Conservation (phyloP, 2,329 filamentous ascomycete species). For the Xylaria sp. region DNA sequence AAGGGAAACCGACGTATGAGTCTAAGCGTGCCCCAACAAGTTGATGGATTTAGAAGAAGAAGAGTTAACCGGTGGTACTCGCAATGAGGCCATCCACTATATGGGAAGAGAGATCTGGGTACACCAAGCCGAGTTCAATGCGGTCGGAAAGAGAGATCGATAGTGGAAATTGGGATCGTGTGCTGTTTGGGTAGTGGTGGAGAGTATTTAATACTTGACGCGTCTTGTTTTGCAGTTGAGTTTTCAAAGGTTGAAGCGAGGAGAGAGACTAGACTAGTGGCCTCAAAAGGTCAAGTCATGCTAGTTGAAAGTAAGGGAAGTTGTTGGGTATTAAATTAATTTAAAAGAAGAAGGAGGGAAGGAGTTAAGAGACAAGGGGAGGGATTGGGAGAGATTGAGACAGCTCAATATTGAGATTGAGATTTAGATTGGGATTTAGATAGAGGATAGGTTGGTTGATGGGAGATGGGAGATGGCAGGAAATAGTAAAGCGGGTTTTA, state of each 20-base stretch:
- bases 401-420: neutral
- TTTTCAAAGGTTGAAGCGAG: neutral
- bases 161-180: constrained; percentile 19
- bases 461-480: constrained; percentile 20
- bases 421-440: no score
- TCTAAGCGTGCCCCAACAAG: constrained; percentile 1
- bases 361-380: constrained; percentile 14
- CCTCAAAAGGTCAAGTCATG: neutral
- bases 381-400: constrained; percentile 11
- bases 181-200: constrained; percentile 15
- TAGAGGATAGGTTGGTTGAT: no score
- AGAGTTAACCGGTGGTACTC: constrained; percentile 41
- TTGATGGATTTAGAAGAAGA: constrained; percentile 26
- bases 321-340: constrained; percentile 11
- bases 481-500: constrained; percentile 19
- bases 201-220: constrained; percentile 29
- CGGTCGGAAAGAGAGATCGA: constrained; percentile 24
- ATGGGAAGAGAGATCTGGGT: constrained; percentile 6
- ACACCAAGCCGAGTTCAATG: constrained; percentile 26
- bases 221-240: constrained; percentile 21
- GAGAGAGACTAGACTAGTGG: neutral
- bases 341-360: constrained; percentile 7
- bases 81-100: neutral
- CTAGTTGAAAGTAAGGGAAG: constrained; percentile 5
- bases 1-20: constrained; percentile 2